Percentiles rank a stretch among this genome's conserved stretches.
phyloP scores from a whole-genome alignment of 176 grass and related monocot genomes.

The Cenchrus purpureus region DNA sequence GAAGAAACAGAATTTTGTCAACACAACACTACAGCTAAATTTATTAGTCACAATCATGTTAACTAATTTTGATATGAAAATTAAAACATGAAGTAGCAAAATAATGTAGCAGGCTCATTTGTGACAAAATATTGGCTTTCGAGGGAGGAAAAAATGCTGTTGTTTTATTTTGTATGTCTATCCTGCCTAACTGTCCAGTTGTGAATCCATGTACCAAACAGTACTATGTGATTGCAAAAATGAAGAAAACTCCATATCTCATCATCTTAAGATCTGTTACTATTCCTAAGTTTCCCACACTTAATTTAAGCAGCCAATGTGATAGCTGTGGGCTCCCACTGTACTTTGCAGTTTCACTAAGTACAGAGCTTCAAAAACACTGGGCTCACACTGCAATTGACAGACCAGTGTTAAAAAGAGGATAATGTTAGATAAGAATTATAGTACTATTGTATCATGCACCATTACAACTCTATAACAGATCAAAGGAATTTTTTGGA shows the following conservation, averaged over 20 bases:
- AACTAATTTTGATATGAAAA: not conserved
- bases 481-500: not conserved
- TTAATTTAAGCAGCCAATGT: slow-evolving; percentile 18
- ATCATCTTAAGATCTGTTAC: not conserved
- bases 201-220: slow-evolving; percentile 1
- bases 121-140: slow-evolving; percentile 9
- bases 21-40: slow-evolving; percentile 10
- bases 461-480: slow-evolving; percentile 4
- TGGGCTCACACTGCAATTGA: not conserved
- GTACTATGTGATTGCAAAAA: not conserved
- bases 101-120: slow-evolving; percentile 18
- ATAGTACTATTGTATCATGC: not conserved
- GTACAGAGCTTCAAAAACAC: not conserved
- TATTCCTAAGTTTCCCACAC: slow-evolving; percentile 23
- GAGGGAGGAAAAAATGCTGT: not conserved
- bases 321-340: not conserved
- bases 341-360: slow-evolving; percentile 37
- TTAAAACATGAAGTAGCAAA: slow-evolving; percentile 1
- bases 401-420: not conserved
- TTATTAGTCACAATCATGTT: slow-evolving; percentile 25
- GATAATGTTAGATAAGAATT: slow-evolving; percentile 10
- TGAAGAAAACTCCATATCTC: not conserved
- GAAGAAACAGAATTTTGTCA: slow-evolving; percentile 36
- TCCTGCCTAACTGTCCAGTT: slow-evolving; percentile 8
- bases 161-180: slow-evolving; percentile 15